phyloP scores from a whole-genome alignment of 2,329 filamentous ascomycete species.

The Diaporthe humulicola region DNA sequence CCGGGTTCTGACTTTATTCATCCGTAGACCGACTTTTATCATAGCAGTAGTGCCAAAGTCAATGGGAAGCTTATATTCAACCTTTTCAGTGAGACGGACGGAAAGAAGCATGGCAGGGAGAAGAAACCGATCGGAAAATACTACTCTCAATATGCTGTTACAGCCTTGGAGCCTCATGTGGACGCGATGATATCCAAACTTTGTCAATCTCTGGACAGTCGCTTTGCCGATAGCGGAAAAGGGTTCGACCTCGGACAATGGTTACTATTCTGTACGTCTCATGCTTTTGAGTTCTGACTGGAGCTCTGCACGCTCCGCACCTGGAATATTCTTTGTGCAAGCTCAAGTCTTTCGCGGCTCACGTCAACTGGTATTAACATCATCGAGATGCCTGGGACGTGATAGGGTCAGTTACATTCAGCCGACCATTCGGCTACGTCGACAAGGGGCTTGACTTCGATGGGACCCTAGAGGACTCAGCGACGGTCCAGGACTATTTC shows the following conservation, averaged over 20 bases:
- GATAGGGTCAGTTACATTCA: conserved; percentile 55
- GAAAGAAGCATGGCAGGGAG: conserved; percentile 49
- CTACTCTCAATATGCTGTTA: conserved; percentile 49
- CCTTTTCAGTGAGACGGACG: conserved; percentile 53
- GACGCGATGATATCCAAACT: conserved; percentile 50
- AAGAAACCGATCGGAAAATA: conserved; percentile 54
- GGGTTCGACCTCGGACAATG: conserved; percentile 30
- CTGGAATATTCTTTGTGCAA: too few species aligned
- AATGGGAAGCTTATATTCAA: conserved; percentile 53
- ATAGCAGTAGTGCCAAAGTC: conserved; percentile 50
- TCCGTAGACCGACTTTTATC: conserved; percentile 54
- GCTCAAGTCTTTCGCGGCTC: neutral
- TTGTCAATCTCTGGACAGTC: conserved; percentile 45
- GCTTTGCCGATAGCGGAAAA: conserved; percentile 45
- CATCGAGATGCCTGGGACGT: conserved; percentile 53
- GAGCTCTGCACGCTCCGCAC: rapidly evolving
- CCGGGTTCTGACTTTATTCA: neutral
- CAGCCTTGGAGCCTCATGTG: conserved; percentile 49
- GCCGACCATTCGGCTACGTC: conserved; percentile 57
- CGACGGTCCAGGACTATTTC: conserved; percentile 50
- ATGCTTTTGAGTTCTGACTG: neutral
- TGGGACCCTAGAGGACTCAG: conserved; percentile 49
- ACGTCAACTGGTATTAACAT: neutral
- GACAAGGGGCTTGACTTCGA: conserved; percentile 53
- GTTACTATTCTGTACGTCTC: conserved; percentile 5